Conservation (phyloP, 345 rosid genomes). For the Moringa oleifera region DNA sequence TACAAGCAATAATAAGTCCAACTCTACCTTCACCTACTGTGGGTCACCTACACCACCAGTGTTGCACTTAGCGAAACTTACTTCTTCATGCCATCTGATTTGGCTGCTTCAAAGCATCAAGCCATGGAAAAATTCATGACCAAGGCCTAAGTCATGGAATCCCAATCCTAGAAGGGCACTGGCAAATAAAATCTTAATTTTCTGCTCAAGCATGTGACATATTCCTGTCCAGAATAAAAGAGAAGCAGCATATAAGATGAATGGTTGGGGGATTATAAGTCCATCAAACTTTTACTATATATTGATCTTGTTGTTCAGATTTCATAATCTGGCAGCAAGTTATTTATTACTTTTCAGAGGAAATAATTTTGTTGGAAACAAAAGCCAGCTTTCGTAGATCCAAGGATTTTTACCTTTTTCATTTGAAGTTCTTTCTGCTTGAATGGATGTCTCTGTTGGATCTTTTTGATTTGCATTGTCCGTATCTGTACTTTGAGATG, state of each 20-base stretch:
- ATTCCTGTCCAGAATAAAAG: constrained; percentile 33
- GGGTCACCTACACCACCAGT: not conserved
- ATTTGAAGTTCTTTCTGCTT: constrained; percentile 18
- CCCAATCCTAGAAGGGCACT: constrained; percentile 57
- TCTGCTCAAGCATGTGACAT: constrained; percentile 26
- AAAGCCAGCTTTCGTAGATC: constrained; percentile 11
- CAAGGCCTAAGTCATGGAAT: constrained; percentile 43
- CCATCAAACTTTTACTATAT: not conserved
- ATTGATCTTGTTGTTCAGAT: not conserved
- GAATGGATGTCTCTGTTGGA: constrained; percentile 9
- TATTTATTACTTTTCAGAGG: constrained; percentile 13
- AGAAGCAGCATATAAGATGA: constrained; percentile 12
- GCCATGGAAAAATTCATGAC: constrained; percentile 66
- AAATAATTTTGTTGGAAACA: constrained; percentile 1
- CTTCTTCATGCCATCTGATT: constrained; percentile 3
- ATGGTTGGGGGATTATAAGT: constrained; percentile 1
- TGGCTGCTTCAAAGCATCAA: constrained; percentile 34
- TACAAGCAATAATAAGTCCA: constrained; percentile 3
- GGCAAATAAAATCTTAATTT: constrained; percentile 27
- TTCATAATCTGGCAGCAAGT: constrained; percentile 8
- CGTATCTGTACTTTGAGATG: constrained; percentile 32
- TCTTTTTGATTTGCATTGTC: constrained; percentile 13
- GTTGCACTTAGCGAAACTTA: not conserved
- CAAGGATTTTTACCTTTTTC: constrained; percentile 33
- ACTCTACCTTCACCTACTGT: not conserved